Evolutionary conservation across 495 filamentous ascomycete genomes (phyloP), one percentile per base, ranked within the genome.

Genomic region (Trichodelitschia bisporula): DNA sequence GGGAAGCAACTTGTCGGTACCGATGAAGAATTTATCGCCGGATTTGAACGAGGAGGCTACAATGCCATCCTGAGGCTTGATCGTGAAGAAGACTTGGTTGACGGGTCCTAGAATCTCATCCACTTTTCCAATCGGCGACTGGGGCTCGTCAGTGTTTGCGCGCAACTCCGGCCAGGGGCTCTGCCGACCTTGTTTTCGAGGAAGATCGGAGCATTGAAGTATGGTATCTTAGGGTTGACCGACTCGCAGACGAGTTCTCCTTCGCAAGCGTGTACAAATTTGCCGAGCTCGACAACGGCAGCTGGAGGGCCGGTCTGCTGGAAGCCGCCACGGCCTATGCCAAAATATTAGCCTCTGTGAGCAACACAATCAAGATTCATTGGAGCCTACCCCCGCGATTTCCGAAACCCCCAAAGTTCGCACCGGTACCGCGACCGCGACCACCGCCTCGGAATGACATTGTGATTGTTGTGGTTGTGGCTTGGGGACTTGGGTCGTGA

Each of bases 191-290:
- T 95, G 61, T 95, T 95, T 63, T 97, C 83, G 30, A 95, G 71
- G 60, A 83, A 97, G 45, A 95, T 90, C 30, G 78, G 80, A 23
- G 89, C 86, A 58, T 95, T 95, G 72, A 97, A 97, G 55, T 93
- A 90, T 28, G 86, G 86, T 31, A 97, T 74, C 58, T 93, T 95
- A 33, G 77, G 61, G 59, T 92, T 95, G 50, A 72, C 67, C 32
- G 75, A 83, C 55, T 77, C 66, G 71, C 82, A 90, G 37, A 97
- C 69, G 57, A 97, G 79, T 53, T 97, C 86, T 45, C 86, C 84
- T 53, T 97, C 86, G 54, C 75, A 82, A 21, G 77, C 67, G 55
- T 97, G 86, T 47, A 93, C 52, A 54, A 95, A 84, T 40, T 65
- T 61, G 46, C 86, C 86, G 73, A 97, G 77, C 58, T 92, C 77